Evolutionary conservation across 2,329 filamentous ascomycete genomes (phyloP).

Genomic region (Ophidiomyces ophidiicola): DNA sequence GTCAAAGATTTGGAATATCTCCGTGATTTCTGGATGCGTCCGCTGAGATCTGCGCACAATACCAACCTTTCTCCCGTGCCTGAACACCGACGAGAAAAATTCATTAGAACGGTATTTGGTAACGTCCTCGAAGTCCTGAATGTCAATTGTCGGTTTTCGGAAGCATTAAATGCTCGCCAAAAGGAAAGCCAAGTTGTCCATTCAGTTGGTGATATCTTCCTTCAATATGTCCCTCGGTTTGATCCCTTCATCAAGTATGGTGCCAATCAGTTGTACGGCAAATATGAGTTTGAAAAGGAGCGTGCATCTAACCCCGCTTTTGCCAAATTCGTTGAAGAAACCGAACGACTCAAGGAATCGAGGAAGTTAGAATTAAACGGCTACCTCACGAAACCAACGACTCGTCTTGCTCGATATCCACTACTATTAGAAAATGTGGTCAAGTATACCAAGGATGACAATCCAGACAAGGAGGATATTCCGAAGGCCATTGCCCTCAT

Average conservation of each 20-base stretch:
- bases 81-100: slow-evolving; percentile 71
- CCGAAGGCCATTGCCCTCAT: slow-evolving; percentile 80
- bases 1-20: slow-evolving; percentile 98
- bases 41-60: slow-evolving; percentile 60
- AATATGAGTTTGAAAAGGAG: slow-evolving; percentile 97
- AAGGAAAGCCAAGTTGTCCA: slow-evolving; percentile 80
- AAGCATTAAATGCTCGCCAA: slow-evolving; percentile 77
- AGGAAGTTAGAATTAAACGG: slow-evolving; percentile 94
- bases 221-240: slow-evolving; percentile 83
- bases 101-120: slow-evolving; percentile 87
- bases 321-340: slow-evolving; percentile 86
- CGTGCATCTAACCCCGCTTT: slow-evolving; percentile 76
- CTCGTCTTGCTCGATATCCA: slow-evolving; percentile 84
- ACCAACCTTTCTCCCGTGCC: slow-evolving; percentile 67
- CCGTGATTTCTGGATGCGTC: slow-evolving; percentile 96
- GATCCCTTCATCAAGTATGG: slow-evolving; percentile 95
- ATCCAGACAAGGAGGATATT: slow-evolving; percentile 80
- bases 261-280: slow-evolving; percentile 87
- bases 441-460: slow-evolving; percentile 83
- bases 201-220: slow-evolving; percentile 85
- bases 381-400: slow-evolving; percentile 95
- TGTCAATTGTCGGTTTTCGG: slow-evolving; percentile 80
- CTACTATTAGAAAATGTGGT: slow-evolving; percentile 79
- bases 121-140: slow-evolving; percentile 91
- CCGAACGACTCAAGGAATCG: slow-evolving; percentile 89